Evolutionary conservation across 2,329 filamentous ascomycete species (phyloP), one percentile per base, ranked within the genome.

Genomic region (Aspergillus versicolor): DNA sequence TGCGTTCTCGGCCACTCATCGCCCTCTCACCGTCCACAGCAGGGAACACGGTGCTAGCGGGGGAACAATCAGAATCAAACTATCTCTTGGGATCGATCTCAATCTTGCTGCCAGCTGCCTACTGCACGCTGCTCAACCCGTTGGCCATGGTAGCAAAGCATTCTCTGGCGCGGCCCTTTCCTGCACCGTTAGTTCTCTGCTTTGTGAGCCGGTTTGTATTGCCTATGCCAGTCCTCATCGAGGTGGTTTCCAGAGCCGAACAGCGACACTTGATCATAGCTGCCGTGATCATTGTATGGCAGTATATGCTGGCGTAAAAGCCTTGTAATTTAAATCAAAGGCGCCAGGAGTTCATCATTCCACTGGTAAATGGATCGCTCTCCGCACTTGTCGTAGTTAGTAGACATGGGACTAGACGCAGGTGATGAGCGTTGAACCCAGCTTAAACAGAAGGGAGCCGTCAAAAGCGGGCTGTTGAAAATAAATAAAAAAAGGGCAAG

Each of bases 21-120:
- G 44, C 32, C 9, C 44, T n/a, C 27, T 30, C 27, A 30, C 27
- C 27, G 27, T 30, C 27, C 27, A 41, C 13, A 47, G 42, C 21
- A 41, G 37, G 51, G 48, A 46, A 42, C 52, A 42, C 46, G 41
- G 42, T 56, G 54, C 22, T 42, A 52, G 54, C 54, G 48, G 54
- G 54, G 54, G 38, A 56, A 56, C 19, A 27, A 42, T 52, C 54
- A 52, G 42, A 41, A 47, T 49, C 34, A 42, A 48, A 27, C 24
- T 41, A 38, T 46, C 27, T 52, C 41, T 52, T 52, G 37, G 34
- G 19, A 24, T 34, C 8, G 17, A 30, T 17, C 13, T 44, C 38
- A 30, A 43, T 44, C 19, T 38, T 34, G n/a, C 13, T 21, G 15
- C 27, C 27, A 30, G 27, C 27, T 30, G 27, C 27, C 27, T 3